Conservation (phyloP, 331 rosid genomes). For the Malus hybrid region DNA sequence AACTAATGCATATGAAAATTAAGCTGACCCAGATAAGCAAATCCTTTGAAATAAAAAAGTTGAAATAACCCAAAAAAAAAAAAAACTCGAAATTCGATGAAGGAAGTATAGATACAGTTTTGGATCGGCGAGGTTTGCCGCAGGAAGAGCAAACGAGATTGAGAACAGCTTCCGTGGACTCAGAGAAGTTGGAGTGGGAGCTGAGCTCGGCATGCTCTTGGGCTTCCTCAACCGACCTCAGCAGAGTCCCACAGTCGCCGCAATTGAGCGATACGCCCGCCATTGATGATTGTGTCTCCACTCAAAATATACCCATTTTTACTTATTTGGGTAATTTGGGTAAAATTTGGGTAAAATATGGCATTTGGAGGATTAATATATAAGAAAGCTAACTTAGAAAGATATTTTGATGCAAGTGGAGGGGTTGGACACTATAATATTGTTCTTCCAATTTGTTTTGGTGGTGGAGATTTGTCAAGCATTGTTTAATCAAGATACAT, state of each 20-base stretch:
- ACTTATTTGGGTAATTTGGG: too few species aligned
- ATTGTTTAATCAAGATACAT: too few species aligned
- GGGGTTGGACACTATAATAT: too few species aligned
- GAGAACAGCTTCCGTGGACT: slow-evolving; percentile 89
- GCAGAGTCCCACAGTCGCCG: slow-evolving; percentile 80
- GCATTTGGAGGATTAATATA: too few species aligned
- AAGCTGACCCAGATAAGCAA: not conserved
- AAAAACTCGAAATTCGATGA: not conserved
- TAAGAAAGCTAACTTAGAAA: too few species aligned
- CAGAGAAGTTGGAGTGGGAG: slow-evolving; percentile 88
- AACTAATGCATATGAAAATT: not conserved
- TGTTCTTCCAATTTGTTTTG: too few species aligned
- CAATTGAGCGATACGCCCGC: slow-evolving; percentile 90
- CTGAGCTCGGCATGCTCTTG: slow-evolving; percentile 90
- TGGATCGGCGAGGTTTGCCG: slow-evolving; percentile 97
- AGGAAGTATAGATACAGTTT: slow-evolving; percentile 43
- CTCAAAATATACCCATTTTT: too few species aligned
- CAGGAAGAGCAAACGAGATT: slow-evolving; percentile 76
- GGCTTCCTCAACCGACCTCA: slow-evolving; percentile 81
- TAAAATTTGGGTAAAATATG: too few species aligned
- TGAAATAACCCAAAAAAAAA: too few species aligned
- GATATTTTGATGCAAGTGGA: too few species aligned
- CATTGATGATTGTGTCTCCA: slow-evolving; percentile 30
- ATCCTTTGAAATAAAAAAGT: not conserved
- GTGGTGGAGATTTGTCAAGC: too few species aligned